Evolutionary conservation across 2,329 filamentous ascomycete genomes (phyloP).

Genomic region (Fusarium sp.): DNA sequence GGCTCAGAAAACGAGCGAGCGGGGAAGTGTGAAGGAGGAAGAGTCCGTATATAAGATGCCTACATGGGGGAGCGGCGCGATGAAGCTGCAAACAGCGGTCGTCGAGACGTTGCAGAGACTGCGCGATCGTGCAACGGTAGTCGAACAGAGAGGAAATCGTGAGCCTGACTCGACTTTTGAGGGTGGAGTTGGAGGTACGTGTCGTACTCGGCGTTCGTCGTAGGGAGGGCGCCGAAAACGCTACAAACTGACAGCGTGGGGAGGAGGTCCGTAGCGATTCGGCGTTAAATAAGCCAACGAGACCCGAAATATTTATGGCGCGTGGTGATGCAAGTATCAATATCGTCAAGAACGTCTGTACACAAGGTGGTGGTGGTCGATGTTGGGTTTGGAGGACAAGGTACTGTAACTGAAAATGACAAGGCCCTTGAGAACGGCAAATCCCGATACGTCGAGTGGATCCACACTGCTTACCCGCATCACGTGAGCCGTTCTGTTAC

Average conservation of each 20-base stretch:
- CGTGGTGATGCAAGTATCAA: constrained; percentile 41
- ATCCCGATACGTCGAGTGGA: constrained; percentile 39
- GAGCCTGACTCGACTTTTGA: constrained; percentile 34
- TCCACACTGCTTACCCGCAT: constrained; percentile 28
- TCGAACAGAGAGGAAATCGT: constrained; percentile 28
- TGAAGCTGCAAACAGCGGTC: constrained; percentile 20
- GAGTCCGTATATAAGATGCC: constrained; percentile 39
- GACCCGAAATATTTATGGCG: constrained; percentile 16
- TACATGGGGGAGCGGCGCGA: constrained; percentile 46
- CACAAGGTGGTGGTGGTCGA: constrained; percentile 38
- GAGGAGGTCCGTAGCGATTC: constrained; percentile 35
- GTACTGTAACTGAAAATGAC: constrained; percentile 46
- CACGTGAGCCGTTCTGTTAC: constrained; percentile 31
- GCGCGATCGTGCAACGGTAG: constrained; percentile 34
- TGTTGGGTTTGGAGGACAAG: constrained; percentile 45
- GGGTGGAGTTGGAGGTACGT: constrained; percentile 38
- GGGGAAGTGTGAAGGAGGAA: constrained; percentile 40
- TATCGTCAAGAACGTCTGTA: constrained; percentile 40
- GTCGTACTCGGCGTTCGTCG: constrained; percentile 38
- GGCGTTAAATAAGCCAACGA: constrained; percentile 30
- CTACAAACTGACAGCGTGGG: constrained; percentile 36
- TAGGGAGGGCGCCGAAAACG: constrained; percentile 34
- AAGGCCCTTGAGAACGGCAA: constrained; percentile 41
- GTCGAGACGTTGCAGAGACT: constrained; percentile 23
- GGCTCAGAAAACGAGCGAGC: constrained; percentile 43